These are phyloP conservation scores for Tetramitus jugosus DNA, from an alignment of 208 protist species.

Conservation along the genomic window DNA sequence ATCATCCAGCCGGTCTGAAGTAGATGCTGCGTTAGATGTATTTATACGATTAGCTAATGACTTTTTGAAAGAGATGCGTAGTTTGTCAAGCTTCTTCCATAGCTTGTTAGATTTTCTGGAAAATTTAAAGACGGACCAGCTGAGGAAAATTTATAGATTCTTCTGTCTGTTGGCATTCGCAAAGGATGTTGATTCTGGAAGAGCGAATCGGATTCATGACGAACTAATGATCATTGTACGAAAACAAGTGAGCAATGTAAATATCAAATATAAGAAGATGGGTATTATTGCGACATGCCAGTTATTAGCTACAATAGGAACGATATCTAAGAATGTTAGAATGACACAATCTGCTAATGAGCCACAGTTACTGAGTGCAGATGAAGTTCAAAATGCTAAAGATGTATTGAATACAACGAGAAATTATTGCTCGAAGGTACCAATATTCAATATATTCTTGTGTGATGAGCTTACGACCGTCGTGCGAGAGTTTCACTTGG, in stretches of 20 bases:
- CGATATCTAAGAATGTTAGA: not conserved
- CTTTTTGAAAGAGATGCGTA: not conserved
- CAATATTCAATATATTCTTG: too few species aligned
- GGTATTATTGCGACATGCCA: not conserved
- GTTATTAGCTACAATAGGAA: not conserved
- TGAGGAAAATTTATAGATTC: not conserved
- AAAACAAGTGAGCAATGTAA: conserved; percentile 11
- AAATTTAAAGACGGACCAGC: not conserved
- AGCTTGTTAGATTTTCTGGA: not conserved
- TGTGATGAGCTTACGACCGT: too few species aligned
- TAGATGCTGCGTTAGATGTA: not conserved
- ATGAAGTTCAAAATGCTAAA: too few species aligned
- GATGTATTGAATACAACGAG: too few species aligned
- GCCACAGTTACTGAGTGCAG: too few species aligned
- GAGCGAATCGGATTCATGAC: not conserved
- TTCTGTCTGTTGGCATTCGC: not conserved
- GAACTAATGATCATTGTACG: not conserved
- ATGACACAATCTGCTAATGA: not conserved
- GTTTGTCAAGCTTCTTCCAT: conserved; percentile 1
- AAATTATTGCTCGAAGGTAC: too few species aligned
- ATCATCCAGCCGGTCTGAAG: not conserved
- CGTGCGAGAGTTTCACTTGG: too few species aligned
- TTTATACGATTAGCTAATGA: not conserved
- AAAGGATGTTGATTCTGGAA: not conserved
- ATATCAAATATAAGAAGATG: not conserved